Percentiles rank a stretch among this genome's conserved stretches.
Evolutionary conservation across 2,329 filamentous ascomycete genomes (phyloP).

Genomic region (Sordariomycetes sp.): DNA sequence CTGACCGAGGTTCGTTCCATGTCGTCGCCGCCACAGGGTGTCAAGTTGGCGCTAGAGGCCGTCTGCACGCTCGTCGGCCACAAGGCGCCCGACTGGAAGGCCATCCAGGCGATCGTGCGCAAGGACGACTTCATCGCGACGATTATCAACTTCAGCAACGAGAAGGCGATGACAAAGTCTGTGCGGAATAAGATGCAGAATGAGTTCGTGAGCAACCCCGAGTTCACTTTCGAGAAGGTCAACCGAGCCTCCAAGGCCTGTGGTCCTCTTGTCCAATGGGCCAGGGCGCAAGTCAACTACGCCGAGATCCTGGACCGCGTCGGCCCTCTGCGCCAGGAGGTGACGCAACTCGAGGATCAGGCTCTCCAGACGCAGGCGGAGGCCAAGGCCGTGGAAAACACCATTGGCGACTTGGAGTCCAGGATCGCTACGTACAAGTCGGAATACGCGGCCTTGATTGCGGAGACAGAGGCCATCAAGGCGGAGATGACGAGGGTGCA

Average conservation of each 20-base stretch:
- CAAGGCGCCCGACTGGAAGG: constrained; percentile 84
- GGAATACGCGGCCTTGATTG: constrained; percentile 91
- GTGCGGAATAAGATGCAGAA: constrained; percentile 82
- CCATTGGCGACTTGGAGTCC: constrained; percentile 70
- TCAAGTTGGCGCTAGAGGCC: constrained; percentile 87
- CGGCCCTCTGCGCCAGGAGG: constrained; percentile 84
- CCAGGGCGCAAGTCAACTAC: constrained; percentile 90
- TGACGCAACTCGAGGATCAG: constrained; percentile 75
- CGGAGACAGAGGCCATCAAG: constrained; percentile 96
- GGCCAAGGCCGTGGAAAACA: constrained; percentile 82
- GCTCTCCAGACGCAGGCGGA: constrained; percentile 88
- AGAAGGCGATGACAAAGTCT: constrained; percentile 79
- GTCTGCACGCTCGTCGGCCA: constrained; percentile 92
- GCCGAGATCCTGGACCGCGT: constrained; percentile 95
- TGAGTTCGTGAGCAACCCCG: constrained; percentile 83
- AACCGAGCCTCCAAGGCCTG: constrained; percentile 95
- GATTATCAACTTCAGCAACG: constrained; percentile 96
- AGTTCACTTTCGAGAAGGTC: constrained; percentile 94
- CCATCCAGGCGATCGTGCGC: constrained; percentile 77
- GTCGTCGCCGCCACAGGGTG: constrained; percentile 82
- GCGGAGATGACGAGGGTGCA: constrained; percentile 91
- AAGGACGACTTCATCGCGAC: constrained; percentile 95
- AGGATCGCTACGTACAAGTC: constrained; percentile 94
- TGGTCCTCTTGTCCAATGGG: constrained; percentile 94
- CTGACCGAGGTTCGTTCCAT: constrained; percentile 96